Percentiles rank a stretch among this genome's conserved stretches.
Evolutionary conservation across 306 rosid genomes (phyloP).

Genomic region (peach (Prunus persica)): DNA sequence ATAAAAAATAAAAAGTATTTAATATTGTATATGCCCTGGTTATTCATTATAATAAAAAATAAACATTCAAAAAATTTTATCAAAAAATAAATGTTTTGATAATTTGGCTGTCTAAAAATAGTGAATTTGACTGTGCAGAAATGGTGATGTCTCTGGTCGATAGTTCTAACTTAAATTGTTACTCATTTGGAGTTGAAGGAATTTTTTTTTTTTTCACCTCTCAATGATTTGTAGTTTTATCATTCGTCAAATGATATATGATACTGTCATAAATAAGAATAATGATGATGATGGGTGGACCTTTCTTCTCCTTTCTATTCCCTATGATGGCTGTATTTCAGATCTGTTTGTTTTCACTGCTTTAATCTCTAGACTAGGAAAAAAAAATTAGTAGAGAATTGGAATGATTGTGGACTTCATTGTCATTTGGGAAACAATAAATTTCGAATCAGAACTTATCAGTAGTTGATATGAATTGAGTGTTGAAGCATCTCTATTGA

Average conservation of each 20-base stretch:
- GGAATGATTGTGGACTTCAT: slow-evolving; percentile 20
- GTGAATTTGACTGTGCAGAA: background rate
- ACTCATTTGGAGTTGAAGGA: background rate
- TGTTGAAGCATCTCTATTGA: slow-evolving; percentile 30
- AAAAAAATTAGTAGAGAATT: slow-evolving; percentile 2
- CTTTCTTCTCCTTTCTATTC: background rate
- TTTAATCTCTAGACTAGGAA: background rate
- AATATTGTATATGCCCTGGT: no score
- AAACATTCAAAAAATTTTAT: background rate
- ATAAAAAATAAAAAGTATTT: no score
- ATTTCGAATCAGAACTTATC: slow-evolving; percentile 14
- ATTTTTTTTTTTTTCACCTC: background rate
- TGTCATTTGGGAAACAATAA: slow-evolving; percentile 21
- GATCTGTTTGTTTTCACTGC: background rate
- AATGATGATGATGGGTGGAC: background rate
- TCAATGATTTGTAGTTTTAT: background rate
- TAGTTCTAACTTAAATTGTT: background rate
- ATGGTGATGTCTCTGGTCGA: background rate
- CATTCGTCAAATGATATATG: background rate
- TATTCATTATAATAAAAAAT: no score
- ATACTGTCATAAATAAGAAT: background rate
- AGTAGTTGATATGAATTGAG: slow-evolving; percentile 8
- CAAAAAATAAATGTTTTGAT: background rate
- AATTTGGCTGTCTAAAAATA: background rate
- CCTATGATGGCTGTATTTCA: background rate